phyloP scores from a whole-genome alignment of 2,329 filamentous ascomycete species.

The Aureobasidium sp. region DNA sequence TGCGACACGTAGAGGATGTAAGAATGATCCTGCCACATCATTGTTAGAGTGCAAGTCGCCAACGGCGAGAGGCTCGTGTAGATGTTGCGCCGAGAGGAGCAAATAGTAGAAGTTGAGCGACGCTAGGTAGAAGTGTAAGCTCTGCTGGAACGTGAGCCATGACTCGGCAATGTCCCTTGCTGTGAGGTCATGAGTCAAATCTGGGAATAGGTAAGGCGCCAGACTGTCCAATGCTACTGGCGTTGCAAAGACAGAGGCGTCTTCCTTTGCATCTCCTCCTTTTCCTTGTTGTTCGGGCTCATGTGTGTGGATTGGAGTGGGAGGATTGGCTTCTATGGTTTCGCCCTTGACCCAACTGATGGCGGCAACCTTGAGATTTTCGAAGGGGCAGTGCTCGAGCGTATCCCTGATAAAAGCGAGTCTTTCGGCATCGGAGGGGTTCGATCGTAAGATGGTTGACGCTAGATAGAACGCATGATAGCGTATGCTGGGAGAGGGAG shows the following conservation, averaged over 20 bases:
- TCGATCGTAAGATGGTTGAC: conserved; percentile 45
- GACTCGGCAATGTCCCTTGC: conserved; percentile 32
- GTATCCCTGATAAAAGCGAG: conserved; percentile 50
- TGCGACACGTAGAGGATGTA: conserved; percentile 37
- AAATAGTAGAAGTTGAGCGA: conserved; percentile 54
- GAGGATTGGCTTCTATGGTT: conserved; percentile 42
- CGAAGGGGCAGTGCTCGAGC: conserved; percentile 47
- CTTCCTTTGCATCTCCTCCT: background rate
- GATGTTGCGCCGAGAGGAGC: conserved; percentile 42
- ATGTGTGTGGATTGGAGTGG: conserved; percentile 21
- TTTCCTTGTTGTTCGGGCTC: background rate
- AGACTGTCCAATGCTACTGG: conserved; percentile 42
- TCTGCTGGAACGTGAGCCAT: conserved; percentile 43
- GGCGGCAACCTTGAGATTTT: conserved; percentile 50
- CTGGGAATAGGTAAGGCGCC: conserved; percentile 47
- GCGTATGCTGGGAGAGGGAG: conserved; percentile 40
- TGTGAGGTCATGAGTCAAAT: conserved; percentile 38
- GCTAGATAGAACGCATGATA: conserved; percentile 45
- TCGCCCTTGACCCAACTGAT: conserved; percentile 57
- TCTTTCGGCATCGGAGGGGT: conserved; percentile 46
- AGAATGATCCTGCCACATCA: conserved; percentile 37
- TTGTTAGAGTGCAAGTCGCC: conserved; percentile 35
- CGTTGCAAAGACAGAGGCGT: conserved; percentile 40
- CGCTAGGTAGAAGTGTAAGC: conserved; percentile 49
- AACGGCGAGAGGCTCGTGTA: conserved; percentile 44